Evolutionary conservation across 1,139 yeast genomes (phyloP), one percentile per base, ranked within the genome.

Genomic region (Dujonia santamariae): DNA sequence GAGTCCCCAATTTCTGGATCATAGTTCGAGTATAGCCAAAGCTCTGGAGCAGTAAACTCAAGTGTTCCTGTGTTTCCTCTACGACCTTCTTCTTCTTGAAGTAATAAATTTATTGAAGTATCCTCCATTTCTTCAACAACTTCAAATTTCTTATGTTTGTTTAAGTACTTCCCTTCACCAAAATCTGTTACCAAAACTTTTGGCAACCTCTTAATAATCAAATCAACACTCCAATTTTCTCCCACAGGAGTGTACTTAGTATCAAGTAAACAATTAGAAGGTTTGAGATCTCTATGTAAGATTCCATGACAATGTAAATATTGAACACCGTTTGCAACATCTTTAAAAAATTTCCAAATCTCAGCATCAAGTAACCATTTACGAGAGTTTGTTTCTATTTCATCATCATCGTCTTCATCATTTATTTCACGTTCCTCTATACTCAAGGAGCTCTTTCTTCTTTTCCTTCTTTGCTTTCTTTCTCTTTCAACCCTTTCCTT

Each of bases 41-140:
- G 66, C 46, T 86, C 95, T 0, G 96, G 96, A 0, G 95, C 95
- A 19, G 90, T 80, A 47, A 80, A 87, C 51, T 86, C 96, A 17
- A 86, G 53, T 0, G 96, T 87, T 0, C 96, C 96, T 0, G 96
- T 87, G 31, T 80, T 75, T 0, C 96, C 96, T 7, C 57, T 50
- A 13, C 71, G 44, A 19, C 58, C 65, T 1, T 42, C 47, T 33
- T 35, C 34, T 4, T 18, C 17, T 16, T n/a, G 26, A 14, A 29
- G 13, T 13, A 32, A 5, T 16, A 28, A 31, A 12, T 31, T 37
- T 15, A 31, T 34, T 4, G 45, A 40, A n/a, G 38, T 26, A n/a
- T n/a, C n/a, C n/a, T 24, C 16, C 32, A 17, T 7, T 35, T 32
- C 40, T 8, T 38, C 36, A 7, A 34, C 43, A 3, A 45, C 30